phyloP scores from a whole-genome alignment of 345 rosid species.

The Cardamine occulta region DNA sequence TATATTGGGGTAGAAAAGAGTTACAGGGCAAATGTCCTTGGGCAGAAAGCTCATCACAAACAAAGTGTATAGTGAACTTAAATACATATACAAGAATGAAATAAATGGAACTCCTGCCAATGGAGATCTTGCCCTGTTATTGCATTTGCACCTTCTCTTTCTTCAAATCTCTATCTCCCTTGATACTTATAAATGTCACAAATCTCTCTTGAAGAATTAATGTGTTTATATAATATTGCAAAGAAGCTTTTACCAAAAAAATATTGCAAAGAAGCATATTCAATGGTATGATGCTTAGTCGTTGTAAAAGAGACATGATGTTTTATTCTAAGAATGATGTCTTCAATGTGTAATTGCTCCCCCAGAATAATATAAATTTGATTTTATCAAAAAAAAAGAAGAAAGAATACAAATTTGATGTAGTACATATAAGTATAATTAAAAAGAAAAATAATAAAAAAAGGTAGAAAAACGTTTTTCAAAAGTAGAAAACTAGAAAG shows the following conservation, averaged over 20 bases:
- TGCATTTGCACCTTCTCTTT: conserved; percentile 22
- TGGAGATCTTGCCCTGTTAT: conserved; percentile 27
- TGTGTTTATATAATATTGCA: neutral
- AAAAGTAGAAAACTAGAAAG: neutral
- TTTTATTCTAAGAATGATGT: conserved; percentile 10
- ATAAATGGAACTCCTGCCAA: conserved; percentile 25
- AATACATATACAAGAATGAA: neutral
- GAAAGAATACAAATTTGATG: neutral
- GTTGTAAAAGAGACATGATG: conserved; percentile 1
- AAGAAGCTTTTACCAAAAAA: too few species aligned
- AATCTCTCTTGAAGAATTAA: conserved; percentile 1
- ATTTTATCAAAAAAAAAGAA: too few species aligned
- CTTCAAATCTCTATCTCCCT: neutral
- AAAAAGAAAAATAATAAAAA: neutral
- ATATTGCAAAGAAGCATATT: conserved; percentile 6
- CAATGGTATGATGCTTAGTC: conserved; percentile 14
- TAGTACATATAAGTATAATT: neutral
- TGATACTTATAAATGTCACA: neutral
- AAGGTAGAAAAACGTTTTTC: neutral
- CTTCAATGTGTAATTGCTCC: neutral
- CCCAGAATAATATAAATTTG: too few species aligned
- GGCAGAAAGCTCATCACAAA: conserved; percentile 14
- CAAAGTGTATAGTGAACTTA: neutral
- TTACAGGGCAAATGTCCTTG: conserved; percentile 36
- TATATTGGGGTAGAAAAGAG: conserved; percentile 1